phyloP scores from a whole-genome alignment of 2,329 filamentous ascomycete genomes.

The Rosellinia necatrix region DNA sequence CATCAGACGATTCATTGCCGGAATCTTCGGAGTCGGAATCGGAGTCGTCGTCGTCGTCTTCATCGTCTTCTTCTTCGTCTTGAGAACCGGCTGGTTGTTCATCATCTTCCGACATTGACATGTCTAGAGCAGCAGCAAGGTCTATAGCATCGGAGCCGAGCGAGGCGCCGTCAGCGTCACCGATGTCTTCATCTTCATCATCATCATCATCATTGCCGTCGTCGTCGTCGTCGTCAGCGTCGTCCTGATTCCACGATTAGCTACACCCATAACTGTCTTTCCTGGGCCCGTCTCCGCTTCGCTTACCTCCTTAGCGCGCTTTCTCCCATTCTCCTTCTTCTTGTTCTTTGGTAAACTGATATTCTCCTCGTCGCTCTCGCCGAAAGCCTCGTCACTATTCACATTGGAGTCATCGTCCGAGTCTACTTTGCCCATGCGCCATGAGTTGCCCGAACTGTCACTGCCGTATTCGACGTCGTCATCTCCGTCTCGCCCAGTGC shows the following conservation, averaged over 20 bases:
- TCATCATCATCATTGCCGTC: conserved; percentile 60
- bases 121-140: conserved; percentile 59
- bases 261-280: neutral
- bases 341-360: conserved; percentile 62
- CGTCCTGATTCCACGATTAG: conserved; percentile 43
- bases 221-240: conserved; percentile 64
- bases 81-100: conserved; percentile 55
- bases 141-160: conserved; percentile 65
- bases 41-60: conserved; percentile 48
- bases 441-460: conserved; percentile 85
- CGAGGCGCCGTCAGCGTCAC: conserved; percentile 61
- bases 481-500: conserved; percentile 45
- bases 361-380: conserved; percentile 83
- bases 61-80: conserved; percentile 51
- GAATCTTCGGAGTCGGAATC: conserved; percentile 50
- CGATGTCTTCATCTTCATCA: conserved; percentile 58
- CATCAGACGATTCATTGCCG: conserved; percentile 47
- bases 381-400: conserved; percentile 79
- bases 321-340: conserved; percentile 45
- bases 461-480: conserved; percentile 73
- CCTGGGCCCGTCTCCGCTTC: conserved; percentile 30
- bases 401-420: conserved; percentile 68
- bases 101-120: conserved; percentile 51
- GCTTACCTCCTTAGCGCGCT: conserved; percentile 51
- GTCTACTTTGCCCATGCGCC: conserved; percentile 72